Conservation (phyloP, 1,139 yeast species). For the Geotrichum cucujoidarum region DNA sequence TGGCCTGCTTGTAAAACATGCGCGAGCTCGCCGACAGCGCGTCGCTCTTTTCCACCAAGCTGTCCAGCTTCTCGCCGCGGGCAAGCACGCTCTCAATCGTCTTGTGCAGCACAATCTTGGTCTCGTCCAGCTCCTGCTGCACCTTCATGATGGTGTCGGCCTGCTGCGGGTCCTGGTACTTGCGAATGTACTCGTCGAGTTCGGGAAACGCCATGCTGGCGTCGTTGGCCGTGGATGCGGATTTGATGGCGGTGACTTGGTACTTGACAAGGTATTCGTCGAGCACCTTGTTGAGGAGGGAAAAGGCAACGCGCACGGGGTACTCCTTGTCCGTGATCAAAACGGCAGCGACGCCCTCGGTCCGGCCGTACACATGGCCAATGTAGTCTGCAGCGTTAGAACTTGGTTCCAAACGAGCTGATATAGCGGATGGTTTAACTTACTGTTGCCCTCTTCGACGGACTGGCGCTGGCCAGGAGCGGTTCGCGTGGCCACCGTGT, state of each 20-base stretch:
- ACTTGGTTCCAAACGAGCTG: background rate
- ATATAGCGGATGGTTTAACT: constrained; percentile 12
- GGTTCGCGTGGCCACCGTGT: constrained; percentile 87
- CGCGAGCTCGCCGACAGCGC: constrained; percentile 83
- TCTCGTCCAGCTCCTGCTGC: constrained; percentile 95
- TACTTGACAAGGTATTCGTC: constrained; percentile 87
- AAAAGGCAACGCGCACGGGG: constrained; percentile 96
- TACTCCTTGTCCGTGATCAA: constrained; percentile 90
- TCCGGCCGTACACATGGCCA: constrained; percentile 86
- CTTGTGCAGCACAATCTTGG: constrained; percentile 92
- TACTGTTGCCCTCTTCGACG: constrained; percentile 74
- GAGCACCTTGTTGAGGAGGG: constrained; percentile 79
- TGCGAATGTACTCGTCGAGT: constrained; percentile 63
- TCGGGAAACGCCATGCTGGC: constrained; percentile 43
- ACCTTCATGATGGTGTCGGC: constrained; percentile 97
- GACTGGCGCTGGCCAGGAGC: constrained; percentile 86
- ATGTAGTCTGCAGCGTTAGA: constrained; percentile 46
- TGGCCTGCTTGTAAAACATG: constrained; percentile 95
- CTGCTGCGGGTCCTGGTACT: constrained; percentile 94
- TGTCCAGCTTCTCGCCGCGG: constrained; percentile 93
- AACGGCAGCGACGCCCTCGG: constrained; percentile 93
- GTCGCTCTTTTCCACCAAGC: constrained; percentile 91
- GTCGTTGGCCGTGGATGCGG: constrained; percentile 46
- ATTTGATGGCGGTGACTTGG: constrained; percentile 68
- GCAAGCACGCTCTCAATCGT: constrained; percentile 91